Conservation (phyloP, 2,329 filamentous ascomycete genomes). For the Claviceps sp. region DNA sequence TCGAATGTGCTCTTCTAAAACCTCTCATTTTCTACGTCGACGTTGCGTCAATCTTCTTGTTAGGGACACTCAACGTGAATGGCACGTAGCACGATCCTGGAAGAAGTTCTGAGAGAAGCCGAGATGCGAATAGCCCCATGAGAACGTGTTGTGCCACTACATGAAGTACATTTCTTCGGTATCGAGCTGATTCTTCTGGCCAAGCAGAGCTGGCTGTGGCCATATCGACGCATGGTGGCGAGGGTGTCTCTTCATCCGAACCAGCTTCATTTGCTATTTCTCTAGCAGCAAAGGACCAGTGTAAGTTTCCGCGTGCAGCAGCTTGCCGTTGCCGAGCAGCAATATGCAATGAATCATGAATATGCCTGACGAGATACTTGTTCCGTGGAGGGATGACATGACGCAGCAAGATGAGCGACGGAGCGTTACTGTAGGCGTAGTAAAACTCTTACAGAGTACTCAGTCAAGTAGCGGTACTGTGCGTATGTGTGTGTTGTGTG, state of each 20-base stretch:
- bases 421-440: not conserved
- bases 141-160: no score
- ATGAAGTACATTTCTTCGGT: not conserved
- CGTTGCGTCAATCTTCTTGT: slow-evolving; percentile 39
- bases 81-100: slow-evolving; percentile 1
- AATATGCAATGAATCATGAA: not conserved
- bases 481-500: no score
- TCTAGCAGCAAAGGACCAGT: not conserved
- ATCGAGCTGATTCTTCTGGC: not conserved
- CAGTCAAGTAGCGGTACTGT: no score
- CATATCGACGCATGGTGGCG: not conserved
- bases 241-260: not conserved
- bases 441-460: no score
- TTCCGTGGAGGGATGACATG: not conserved
- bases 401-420: not conserved
- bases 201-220: not conserved
- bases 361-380: not conserved
- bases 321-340: not conserved
- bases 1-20: slow-evolving; percentile 41
- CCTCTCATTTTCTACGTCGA: slow-evolving; percentile 46
- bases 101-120: not conserved
- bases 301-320: not conserved
- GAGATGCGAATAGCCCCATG: slow-evolving; percentile 2
- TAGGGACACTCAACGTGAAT: not conserved
- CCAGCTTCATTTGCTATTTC: not conserved